Evolutionary conservation across 805 yeast genomes (phyloP), one percentile per base, ranked within the genome.

Genomic region (Yarrowia sp.): DNA sequence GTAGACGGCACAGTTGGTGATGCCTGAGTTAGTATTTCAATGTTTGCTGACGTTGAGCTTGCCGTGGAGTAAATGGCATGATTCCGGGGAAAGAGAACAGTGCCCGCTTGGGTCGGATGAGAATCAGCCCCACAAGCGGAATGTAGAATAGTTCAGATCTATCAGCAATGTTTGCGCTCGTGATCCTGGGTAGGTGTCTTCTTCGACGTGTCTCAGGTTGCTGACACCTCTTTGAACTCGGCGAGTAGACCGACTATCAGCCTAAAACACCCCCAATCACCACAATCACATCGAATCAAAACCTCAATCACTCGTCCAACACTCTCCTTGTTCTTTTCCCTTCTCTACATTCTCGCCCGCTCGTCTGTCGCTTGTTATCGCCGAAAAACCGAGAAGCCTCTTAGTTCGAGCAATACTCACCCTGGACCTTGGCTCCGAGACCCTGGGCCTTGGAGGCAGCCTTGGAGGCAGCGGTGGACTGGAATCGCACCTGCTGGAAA

Each of bases 1-100:
- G 88, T 90, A 95, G 66, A 90, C 76, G 66, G 92, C 81, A 67
- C 80, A 71, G 78, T 87, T 83, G 70, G 81, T 75, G 66, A 66
- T 68, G 78, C 74, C 68, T 67, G 56, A 22, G 44, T 40, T 38
- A 49, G 52, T 36, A 32, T 38, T 32, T 9, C 11, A 21, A 17
- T 9, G 46, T 12, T 24, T 22, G 28, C 14, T 41, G 46, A 22
- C 3, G 19, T 38, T 19, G 43, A 17, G 5, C 8, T 6, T 24
- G 14, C 30, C 12, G 4, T 44, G 32, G 21, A 9, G n/a, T 44
- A 10, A 12, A 5, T 24, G 19, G 32, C 28, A 22, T 21, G 46
- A 22, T 41, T 22, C 8, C 38, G 7, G 40, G 16, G 7, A 16
- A 14, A 8, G 5, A 16, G 17, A 16, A 33, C 38, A 33, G 38